Percentiles rank a stretch among this genome's conserved stretches.
Evolutionary conservation across 1,284 basidiomycete genomes (phyloP).

Genomic region (Porogramme epimiltina): DNA sequence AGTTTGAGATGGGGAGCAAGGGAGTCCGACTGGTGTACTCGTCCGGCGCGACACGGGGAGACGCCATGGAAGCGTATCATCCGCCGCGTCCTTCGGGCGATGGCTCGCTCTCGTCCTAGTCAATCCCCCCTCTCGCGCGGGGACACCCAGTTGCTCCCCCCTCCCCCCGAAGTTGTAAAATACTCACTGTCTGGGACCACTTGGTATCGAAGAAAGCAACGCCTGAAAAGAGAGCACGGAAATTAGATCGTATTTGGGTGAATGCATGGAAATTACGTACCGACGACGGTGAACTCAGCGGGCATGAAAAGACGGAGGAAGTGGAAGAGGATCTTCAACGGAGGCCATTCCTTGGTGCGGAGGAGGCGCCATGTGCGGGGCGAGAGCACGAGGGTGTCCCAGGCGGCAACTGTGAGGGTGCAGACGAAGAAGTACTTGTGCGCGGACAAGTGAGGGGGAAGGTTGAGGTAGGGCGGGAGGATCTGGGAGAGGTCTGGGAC

Average conservation of each 20-base stretch:
- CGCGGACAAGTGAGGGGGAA: slow-evolving; percentile 73
- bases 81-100: slow-evolving; percentile 2
- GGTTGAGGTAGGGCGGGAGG: slow-evolving; percentile 61
- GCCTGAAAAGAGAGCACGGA: slow-evolving; percentile 40
- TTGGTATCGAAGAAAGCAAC: slow-evolving; percentile 82
- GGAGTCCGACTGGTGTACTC: not conserved
- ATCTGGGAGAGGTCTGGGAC: slow-evolving; percentile 28
- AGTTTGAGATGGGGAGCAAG: not conserved
- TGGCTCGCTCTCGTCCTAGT: no score
- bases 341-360: slow-evolving; percentile 70
- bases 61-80: not conserved
- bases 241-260: not conserved
- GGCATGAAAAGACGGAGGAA: slow-evolving; percentile 77
- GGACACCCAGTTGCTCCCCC: no score
- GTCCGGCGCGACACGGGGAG: not conserved
- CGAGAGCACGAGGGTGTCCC: slow-evolving; percentile 81
- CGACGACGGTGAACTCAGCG: slow-evolving; percentile 72
- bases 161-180: not conserved
- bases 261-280: slow-evolving; percentile 40
- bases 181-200: slow-evolving; percentile 53
- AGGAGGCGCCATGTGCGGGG: slow-evolving; percentile 75
- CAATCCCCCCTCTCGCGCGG: no score
- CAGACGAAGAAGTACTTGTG: slow-evolving; percentile 88
- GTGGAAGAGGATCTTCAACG: slow-evolving; percentile 73
- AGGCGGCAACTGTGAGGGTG: slow-evolving; percentile 82